Evolutionary conservation across 306 rosid species (phyloP), one percentile per base, ranked within the genome.

Genomic region (Castanea mollissima): DNA sequence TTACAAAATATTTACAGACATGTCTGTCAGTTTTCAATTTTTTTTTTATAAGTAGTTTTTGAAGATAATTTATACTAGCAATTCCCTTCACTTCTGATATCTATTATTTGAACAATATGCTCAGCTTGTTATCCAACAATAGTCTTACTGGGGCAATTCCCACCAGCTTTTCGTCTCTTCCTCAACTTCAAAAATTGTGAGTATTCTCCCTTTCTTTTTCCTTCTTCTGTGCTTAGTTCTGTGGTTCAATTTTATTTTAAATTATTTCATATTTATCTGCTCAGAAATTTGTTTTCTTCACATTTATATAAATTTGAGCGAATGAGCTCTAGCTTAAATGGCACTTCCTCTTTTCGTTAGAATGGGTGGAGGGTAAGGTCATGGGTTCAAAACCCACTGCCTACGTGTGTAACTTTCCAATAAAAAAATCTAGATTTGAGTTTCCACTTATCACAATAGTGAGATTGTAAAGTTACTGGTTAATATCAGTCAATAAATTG

Each of bases 41-140:
- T 49, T 38, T 34, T 44, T 46, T 46, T 46, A 8, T 11, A 2
- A 11, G 54, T 12, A 49, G 54, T 12, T 49, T 49, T 49, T 12
- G 4, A 64, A 41, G 41, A 29, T 31, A 70, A 55, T 56, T 70
- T 79, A 71, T 73, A 15, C 19, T 16, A 72, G 46, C 11, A 41
- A 41, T 41, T 41, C 46, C 46, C 46, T 41, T 41, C 11, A 41
- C 46, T 10, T 8, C 31, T 71, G 29, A 10, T 25, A 71, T 72
- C 71, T 85, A 31, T 76, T 68, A 44, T 57, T 51, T 71, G 74
- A 69, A 55, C 72, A 54, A 79, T 71, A 41, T 41, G 46, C 70
- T 83, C 97, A 96, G 98, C 49, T 81, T 80, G 71, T 87, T 96
- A 78, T 96, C 98, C 23, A 76, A 90, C 90, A 96, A 96, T 90